Percentiles rank a stretch among this genome's conserved stretches.
Evolutionary conservation across 805 yeast genomes (phyloP).

Genomic region (Saccharomycopsis javanensis): DNA sequence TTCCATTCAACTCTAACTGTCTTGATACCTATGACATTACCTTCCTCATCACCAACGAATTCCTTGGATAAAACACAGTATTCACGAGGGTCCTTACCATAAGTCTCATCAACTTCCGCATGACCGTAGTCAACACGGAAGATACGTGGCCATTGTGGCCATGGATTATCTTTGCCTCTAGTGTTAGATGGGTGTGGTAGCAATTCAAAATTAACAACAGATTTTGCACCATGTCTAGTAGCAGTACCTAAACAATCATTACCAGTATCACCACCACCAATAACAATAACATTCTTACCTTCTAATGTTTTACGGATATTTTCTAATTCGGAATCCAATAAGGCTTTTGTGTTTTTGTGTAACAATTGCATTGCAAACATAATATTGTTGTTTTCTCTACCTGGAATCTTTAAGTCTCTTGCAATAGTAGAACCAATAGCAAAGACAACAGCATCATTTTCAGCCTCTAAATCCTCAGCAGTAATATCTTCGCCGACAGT

Average conservation of each 20-base stretch:
- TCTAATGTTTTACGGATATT: conserved; percentile 59
- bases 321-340: conserved; percentile 71
- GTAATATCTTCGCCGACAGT: conserved; percentile 79
- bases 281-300: conserved; percentile 89
- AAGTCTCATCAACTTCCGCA: conserved; percentile 86
- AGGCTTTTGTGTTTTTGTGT: conserved; percentile 80
- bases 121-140: conserved; percentile 98
- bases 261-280: conserved; percentile 99
- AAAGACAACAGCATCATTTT: conserved; percentile 75
- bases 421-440: conserved; percentile 96
- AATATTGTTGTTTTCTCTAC: conserved; percentile 82
- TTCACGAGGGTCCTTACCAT: conserved; percentile 96
- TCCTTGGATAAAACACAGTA: conserved; percentile 92
- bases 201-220: conserved; percentile 88
- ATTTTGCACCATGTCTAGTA: conserved; percentile 93
- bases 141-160: conserved; percentile 99
- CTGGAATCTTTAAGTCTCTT: conserved; percentile 88
- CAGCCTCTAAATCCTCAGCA: conserved; percentile 53
- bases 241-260: conserved; percentile 97
- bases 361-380: conserved; percentile 91
- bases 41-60: conserved; percentile 89
- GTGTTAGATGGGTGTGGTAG: conserved; percentile 83
- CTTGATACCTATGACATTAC: conserved; percentile 90
- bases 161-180: conserved; percentile 91
- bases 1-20: conserved; percentile 98